phyloP scores from a whole-genome alignment of 1,139 yeast species.

The Suhomyces choctaworum region DNA sequence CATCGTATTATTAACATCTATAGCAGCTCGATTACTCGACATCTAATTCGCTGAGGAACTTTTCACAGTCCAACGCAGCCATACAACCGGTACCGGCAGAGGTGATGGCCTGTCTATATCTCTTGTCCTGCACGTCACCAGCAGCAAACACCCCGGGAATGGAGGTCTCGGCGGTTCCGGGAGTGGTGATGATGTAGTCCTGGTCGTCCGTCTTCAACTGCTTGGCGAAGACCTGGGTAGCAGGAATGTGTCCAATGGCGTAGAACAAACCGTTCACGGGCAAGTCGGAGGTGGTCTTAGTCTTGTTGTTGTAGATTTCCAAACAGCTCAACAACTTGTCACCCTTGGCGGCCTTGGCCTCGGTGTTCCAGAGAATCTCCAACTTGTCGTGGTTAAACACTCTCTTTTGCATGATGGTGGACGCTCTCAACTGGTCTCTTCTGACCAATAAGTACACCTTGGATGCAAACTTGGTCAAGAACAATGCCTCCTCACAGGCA shows the following conservation, averaged over 20 bases:
- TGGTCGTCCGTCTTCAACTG: conserved; percentile 83
- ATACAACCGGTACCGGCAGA: conserved; percentile 99
- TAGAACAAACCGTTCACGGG: conserved; percentile 91
- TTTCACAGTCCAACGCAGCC: conserved; percentile 98
- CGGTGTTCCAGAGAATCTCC: conserved; percentile 87
- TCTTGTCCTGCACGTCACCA: conserved; percentile 97
- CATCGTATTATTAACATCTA: too few species aligned
- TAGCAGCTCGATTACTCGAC: conserved; percentile 9
- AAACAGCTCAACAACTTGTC: conserved; percentile 68
- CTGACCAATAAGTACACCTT: conserved; percentile 92
- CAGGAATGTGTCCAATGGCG: conserved; percentile 97
- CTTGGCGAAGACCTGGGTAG: conserved; percentile 74
- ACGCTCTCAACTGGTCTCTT: conserved; percentile 91
- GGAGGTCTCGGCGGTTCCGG: conserved; percentile 88
- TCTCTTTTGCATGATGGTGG: conserved; percentile 95
- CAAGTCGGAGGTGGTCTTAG: conserved; percentile 67
- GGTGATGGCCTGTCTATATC: conserved; percentile 97
- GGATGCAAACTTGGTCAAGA: conserved; percentile 94
- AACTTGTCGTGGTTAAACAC: conserved; percentile 80
- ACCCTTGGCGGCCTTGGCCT: conserved; percentile 86
- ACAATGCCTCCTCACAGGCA: conserved; percentile 97
- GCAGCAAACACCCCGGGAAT: conserved; percentile 95
- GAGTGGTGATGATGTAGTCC: conserved; percentile 84
- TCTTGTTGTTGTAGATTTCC: conserved; percentile 66
- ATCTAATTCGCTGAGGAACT: conserved; percentile 72